These are phyloP conservation scores for Sporothrix pseudoabietina DNA, from an alignment of 2,329 filamentous ascomycete species.

Conservation along the genomic window DNA sequence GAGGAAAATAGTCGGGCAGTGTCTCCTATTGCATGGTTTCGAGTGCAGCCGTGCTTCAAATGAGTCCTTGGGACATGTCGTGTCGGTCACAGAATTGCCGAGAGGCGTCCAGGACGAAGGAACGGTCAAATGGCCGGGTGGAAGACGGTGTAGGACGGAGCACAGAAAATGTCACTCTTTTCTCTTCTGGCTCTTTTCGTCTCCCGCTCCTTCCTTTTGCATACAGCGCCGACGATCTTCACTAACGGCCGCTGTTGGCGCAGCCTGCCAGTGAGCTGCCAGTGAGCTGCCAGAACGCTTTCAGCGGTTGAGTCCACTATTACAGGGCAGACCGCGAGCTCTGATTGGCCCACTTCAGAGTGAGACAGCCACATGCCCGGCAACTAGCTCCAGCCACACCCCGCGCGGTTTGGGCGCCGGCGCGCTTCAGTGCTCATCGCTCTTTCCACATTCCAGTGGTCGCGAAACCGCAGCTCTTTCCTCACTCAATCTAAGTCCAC, in stretches of 20 bases:
- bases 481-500: neutral
- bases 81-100: neutral
- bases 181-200: too few species aligned
- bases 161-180: neutral
- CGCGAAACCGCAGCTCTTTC: neutral
- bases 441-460: neutral
- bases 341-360: neutral
- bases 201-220: neutral
- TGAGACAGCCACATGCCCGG: constrained; percentile 20
- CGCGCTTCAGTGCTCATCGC: neutral
- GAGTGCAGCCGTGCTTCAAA: neutral
- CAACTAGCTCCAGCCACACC: constrained; percentile 29
- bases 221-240: constrained; percentile 13
- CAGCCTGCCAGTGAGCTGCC: neutral
- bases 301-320: neutral
- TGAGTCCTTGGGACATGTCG: neutral
- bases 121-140: neutral
- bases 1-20: neutral
- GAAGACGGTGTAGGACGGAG: constrained; percentile 5
- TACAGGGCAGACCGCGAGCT: neutral
- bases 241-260: constrained; percentile 7
- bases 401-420: neutral
- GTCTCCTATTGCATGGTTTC: neutral
- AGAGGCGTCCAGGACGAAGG: neutral
- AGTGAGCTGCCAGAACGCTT: neutral